These are phyloP conservation scores for Conticribra weissflogii DNA, from an alignment of 108 stramenopile genomes.

Conservation along the genomic window DNA sequence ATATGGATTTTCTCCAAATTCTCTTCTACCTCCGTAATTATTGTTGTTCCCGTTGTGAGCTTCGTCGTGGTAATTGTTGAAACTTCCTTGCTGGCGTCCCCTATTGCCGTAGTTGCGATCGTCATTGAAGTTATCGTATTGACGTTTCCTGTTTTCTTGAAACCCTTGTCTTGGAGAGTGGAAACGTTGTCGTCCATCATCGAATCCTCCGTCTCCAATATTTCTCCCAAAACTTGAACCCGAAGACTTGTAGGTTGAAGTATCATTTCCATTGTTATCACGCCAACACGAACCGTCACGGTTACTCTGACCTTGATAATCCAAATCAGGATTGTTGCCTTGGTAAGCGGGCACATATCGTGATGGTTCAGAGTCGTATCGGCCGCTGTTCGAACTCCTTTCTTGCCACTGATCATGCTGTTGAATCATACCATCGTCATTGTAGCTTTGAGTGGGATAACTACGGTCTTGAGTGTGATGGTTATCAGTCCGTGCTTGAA, in stretches of 20 bases:
- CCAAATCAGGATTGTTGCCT: slow-evolving; percentile 6
- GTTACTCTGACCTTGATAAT: slow-evolving; percentile 13
- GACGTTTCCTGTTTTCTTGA: slow-evolving; percentile 33
- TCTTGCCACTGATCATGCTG: slow-evolving; percentile 25
- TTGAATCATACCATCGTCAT: slow-evolving; percentile 1
- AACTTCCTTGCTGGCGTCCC: slow-evolving; percentile 11
- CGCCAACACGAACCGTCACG: slow-evolving; percentile 15
- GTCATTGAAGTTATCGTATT: slow-evolving; percentile 13
- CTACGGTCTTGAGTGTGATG: slow-evolving; percentile 12
- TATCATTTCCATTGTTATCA: slow-evolving; percentile 5
- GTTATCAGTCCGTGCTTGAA: slow-evolving; percentile 9
- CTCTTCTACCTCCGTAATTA: slow-evolving; percentile 36
- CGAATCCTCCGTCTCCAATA: slow-evolving; percentile 2
- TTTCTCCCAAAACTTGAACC: slow-evolving; percentile 4
- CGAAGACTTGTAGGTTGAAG: too few relatives aligned
- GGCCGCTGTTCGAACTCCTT: slow-evolving; percentile 14
- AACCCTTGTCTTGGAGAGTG: slow-evolving; percentile 18
- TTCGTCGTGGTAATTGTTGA: slow-evolving; percentile 8
- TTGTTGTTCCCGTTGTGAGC: slow-evolving; percentile 20
- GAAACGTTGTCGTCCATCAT: slow-evolving; percentile 1
- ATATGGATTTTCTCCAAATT: slow-evolving; percentile 13
- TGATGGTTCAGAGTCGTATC: slow-evolving; percentile 28
- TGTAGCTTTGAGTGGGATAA: slow-evolving; percentile 15
- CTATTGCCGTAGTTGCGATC: slow-evolving; percentile 20
- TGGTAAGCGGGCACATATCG: slow-evolving; percentile 10